Conservation (phyloP, 2,329 filamentous ascomycete species). For the Mariannaea elegans region DNA sequence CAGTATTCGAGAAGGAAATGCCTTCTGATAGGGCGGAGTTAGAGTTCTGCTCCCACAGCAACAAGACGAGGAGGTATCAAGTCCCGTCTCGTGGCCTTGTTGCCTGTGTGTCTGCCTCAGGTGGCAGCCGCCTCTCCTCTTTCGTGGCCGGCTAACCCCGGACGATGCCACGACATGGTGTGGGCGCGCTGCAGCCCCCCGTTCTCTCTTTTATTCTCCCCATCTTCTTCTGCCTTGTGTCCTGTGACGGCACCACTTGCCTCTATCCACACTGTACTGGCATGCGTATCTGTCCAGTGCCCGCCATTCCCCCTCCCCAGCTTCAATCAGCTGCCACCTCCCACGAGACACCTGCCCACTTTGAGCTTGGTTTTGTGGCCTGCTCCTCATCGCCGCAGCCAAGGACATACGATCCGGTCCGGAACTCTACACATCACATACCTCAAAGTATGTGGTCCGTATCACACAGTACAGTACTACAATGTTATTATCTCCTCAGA, state of each 20-base stretch:
- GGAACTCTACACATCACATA: not conserved
- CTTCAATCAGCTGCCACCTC: constrained; percentile 10
- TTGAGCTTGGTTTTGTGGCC: constrained; percentile 14
- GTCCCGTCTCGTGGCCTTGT: constrained; percentile 4
- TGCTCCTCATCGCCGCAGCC: not conserved
- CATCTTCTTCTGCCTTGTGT: not conserved
- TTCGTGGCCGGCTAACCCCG: not conserved
- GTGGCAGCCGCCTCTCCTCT: constrained; percentile 5
- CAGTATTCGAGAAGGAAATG: not conserved
- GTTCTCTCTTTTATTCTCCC: not conserved
- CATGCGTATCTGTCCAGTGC: not conserved
- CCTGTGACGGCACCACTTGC: not conserved
- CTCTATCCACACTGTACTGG: not conserved
- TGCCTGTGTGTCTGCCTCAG: constrained; percentile 14
- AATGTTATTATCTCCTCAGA: not conserved
- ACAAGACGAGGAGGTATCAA: not conserved
- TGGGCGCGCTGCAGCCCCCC: not conserved
- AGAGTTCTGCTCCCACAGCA: not conserved
- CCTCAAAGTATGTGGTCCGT: too few species aligned
- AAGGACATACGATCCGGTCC: not conserved
- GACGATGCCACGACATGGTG: constrained; percentile 15
- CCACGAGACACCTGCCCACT: constrained; percentile 20
- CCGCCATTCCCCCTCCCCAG: not conserved
- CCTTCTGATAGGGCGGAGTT: not conserved
- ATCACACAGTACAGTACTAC: too few species aligned